A percentile compares a stretch with the other conserved stretches of the same genome.
Conservation (phyloP, 2,329 filamentous ascomycete species). For the Drechmeria coniospora region DNA sequence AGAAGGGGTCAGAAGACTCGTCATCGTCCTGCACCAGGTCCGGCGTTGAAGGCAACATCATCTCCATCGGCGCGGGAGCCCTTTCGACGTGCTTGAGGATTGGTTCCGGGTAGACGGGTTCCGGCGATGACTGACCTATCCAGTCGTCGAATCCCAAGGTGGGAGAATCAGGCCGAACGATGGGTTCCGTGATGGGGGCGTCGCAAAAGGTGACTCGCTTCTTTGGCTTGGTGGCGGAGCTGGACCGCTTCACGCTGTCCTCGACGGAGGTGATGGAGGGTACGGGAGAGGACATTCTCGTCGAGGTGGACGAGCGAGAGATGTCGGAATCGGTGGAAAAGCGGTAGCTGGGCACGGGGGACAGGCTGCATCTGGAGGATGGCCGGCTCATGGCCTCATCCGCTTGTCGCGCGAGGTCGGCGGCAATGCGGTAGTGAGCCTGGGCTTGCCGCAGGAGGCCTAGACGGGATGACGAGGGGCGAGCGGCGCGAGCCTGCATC, state of each 20-base stretch:
- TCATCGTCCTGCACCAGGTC: slow-evolving; percentile 6
- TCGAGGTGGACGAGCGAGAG: slow-evolving; percentile 27
- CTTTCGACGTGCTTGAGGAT: slow-evolving; percentile 6
- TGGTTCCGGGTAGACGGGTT: slow-evolving; percentile 8
- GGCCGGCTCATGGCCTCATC: slow-evolving; percentile 26
- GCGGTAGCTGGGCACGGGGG: slow-evolving; percentile 23
- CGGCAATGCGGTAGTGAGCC: slow-evolving; percentile 34
- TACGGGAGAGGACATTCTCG: slow-evolving; percentile 29
- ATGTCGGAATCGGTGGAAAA: slow-evolving; percentile 32
- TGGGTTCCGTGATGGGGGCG: slow-evolving; percentile 23
- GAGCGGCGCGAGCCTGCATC: slow-evolving; percentile 33
- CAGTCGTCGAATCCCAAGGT: slow-evolving; percentile 40
- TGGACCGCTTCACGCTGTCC: slow-evolving; percentile 4
- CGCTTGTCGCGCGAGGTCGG: slow-evolving; percentile 25
- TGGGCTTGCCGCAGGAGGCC: slow-evolving; percentile 35
- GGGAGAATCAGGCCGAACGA: slow-evolving; percentile 42
- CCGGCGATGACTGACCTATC: slow-evolving; percentile 10
- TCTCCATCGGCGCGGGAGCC: neutral
- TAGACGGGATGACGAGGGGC: slow-evolving; percentile 28
- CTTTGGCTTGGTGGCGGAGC: slow-evolving; percentile 14
- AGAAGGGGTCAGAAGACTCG: slow-evolving; percentile 18
- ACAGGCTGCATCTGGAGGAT: slow-evolving; percentile 24
- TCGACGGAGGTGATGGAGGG: slow-evolving; percentile 17
- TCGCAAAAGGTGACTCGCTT: slow-evolving; percentile 24
- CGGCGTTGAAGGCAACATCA: slow-evolving; percentile 1